phyloP scores from a whole-genome alignment of 2,329 filamentous ascomycete genomes.

The Ophiostoma tasmaniense region DNA sequence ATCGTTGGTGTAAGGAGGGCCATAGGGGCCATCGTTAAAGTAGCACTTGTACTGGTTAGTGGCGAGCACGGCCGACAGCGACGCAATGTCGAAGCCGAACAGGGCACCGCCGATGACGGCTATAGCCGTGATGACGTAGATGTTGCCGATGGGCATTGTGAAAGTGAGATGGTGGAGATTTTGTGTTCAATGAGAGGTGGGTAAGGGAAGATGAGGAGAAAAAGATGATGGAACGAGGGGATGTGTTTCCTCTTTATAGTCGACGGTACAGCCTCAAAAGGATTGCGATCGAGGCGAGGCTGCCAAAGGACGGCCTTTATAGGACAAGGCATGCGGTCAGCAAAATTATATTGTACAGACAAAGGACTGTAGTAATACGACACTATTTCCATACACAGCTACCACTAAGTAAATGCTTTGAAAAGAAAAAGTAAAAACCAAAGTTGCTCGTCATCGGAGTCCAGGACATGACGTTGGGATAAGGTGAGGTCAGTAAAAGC shows the following conservation, averaged over 20 bases:
- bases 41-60: slow-evolving; percentile 35
- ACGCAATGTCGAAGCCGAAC: slow-evolving; percentile 39
- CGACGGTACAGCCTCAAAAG: not conserved
- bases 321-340: no score
- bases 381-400: not conserved
- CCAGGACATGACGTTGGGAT: not conserved
- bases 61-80: slow-evolving; percentile 36
- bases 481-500: not conserved
- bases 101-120: slow-evolving; percentile 35
- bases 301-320: no score
- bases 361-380: no score
- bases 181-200: no score
- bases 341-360: no score
- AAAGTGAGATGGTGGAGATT: not conserved
- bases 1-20: slow-evolving; percentile 12
- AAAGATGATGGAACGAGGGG: not conserved
- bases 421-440: not conserved
- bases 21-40: slow-evolving; percentile 34
- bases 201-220: no score
- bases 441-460: not conserved
- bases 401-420: not conserved
- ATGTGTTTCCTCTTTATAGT: not conserved
- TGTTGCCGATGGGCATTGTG: slow-evolving; percentile 26
- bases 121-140: slow-evolving; percentile 37
- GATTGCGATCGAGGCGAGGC: no score